These are phyloP conservation scores for Fusarium musae DNA, from an alignment of 2,329 filamentous ascomycete genomes.

Conservation along the genomic window DNA sequence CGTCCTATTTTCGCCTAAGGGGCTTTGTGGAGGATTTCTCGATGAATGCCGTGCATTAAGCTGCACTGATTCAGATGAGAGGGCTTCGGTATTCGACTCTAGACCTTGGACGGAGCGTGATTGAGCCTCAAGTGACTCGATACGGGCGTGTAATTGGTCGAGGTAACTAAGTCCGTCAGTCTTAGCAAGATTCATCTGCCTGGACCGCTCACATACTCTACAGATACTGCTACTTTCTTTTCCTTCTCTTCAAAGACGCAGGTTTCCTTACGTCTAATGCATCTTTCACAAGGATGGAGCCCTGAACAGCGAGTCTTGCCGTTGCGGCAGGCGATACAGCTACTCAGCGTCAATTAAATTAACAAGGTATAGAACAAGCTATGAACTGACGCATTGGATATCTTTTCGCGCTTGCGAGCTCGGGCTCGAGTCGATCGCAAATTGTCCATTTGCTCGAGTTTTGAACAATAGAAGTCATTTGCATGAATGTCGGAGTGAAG, in stretches of 20 bases:
- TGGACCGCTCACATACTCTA: constrained; percentile 12
- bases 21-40: not conserved
- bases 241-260: constrained; percentile 38
- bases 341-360: not conserved
- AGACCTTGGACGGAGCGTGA: not conserved
- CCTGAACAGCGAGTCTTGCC: constrained; percentile 36
- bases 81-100: not conserved
- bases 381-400: constrained; percentile 16
- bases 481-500: not conserved
- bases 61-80: not conserved
- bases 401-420: constrained; percentile 16
- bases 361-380: not conserved
- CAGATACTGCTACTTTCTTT: constrained; percentile 23
- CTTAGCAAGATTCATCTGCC: not conserved
- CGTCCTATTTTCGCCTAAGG: not conserved
- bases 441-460: not conserved
- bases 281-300: constrained; percentile 30
- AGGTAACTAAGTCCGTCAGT: constrained; percentile 22
- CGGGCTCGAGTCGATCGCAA: not conserved
- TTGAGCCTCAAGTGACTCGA: constrained; percentile 24
- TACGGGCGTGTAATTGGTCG: constrained; percentile 27
- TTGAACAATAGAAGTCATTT: not conserved
- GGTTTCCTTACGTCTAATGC: constrained; percentile 23
- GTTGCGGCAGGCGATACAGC: constrained; percentile 34
- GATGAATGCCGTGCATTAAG: not conserved